Percentiles rank a stretch among this genome's conserved stretches.
These are phyloP conservation scores for Candida pini DNA, from an alignment of 805 yeast species.

Conservation along the genomic window DNA sequence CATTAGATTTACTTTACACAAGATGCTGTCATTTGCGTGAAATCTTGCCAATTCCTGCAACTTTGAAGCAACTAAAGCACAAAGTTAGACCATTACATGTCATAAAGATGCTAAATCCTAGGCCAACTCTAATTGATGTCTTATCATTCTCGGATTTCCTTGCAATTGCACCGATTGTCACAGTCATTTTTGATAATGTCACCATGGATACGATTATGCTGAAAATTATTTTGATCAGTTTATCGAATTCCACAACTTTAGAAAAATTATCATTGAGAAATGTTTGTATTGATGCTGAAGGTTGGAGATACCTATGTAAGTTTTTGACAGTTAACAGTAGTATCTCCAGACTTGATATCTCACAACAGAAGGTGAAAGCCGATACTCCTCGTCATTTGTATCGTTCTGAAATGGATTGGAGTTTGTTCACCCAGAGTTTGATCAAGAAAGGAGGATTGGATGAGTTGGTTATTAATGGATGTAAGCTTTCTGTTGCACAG, in stretches of 20 bases:
- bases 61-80: slow-evolving; percentile 47
- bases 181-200: slow-evolving; percentile 54
- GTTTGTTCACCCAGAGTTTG: slow-evolving; percentile 39
- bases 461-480: slow-evolving; percentile 54
- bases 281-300: slow-evolving; percentile 46
- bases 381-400: slow-evolving; percentile 34
- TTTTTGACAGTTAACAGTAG: slow-evolving; percentile 38
- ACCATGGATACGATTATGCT: slow-evolving; percentile 50
- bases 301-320: slow-evolving; percentile 48
- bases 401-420: slow-evolving; percentile 51
- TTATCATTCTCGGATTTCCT: slow-evolving; percentile 53
- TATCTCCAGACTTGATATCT: slow-evolving; percentile 47
- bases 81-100: slow-evolving; percentile 49
- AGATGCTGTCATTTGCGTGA: slow-evolving; percentile 45
- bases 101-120: slow-evolving; percentile 50
- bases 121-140: slow-evolving; percentile 52
- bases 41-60: slow-evolving; percentile 45
- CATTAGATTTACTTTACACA: slow-evolving; percentile 46
- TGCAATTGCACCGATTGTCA: slow-evolving; percentile 49
- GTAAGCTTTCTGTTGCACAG: slow-evolving; percentile 38
- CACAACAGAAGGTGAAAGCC: slow-evolving; percentile 47
- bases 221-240: slow-evolving; percentile 40
- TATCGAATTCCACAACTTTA: slow-evolving; percentile 36
- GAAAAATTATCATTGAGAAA: slow-evolving; percentile 51
- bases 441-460: slow-evolving; percentile 46